Percentiles rank a stretch among this genome's conserved stretches.
Conservation (phyloP, 1,284 basidiomycete species). For the Tetrapyrgos nigripes region DNA sequence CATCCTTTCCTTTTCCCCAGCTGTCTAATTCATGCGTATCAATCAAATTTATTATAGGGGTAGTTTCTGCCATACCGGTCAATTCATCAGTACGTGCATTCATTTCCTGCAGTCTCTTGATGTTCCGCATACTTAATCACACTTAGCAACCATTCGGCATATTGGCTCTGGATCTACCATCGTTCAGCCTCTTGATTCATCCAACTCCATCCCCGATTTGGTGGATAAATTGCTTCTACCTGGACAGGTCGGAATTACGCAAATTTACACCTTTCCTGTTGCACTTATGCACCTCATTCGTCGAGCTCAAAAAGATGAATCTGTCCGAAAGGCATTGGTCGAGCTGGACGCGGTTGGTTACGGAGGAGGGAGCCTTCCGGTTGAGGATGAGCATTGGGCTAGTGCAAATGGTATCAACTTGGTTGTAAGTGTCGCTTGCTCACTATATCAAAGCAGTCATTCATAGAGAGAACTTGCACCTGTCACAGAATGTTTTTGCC, state of each 20-base stretch:
- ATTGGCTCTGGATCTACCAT: neutral
- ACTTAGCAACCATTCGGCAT: neutral
- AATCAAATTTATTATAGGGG: neutral
- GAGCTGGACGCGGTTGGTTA: neutral
- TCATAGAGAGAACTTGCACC: neutral
- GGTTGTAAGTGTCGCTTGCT: neutral
- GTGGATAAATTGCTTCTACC: neutral
- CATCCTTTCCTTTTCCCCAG: neutral
- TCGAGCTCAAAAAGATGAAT: neutral
- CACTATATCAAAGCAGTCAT: neutral
- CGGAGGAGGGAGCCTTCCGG: neutral
- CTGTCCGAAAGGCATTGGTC: neutral
- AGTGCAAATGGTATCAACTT: neutral
- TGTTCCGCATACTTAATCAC: neutral
- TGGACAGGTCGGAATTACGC: neutral
- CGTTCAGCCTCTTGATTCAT: neutral
- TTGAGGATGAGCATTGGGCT: conserved; percentile 1
- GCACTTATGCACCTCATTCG: neutral
- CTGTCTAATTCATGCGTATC: neutral
- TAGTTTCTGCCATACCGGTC: neutral
- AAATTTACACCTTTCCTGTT: neutral
- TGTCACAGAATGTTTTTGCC: conserved; percentile 1
- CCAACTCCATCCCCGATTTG: neutral
- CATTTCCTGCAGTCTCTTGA: neutral
- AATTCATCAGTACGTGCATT: conserved; percentile 1